Evolutionary conservation across 495 filamentous ascomycete species (phyloP), one percentile per base, ranked within the genome.

Genomic region (Monascus purpureus): DNA sequence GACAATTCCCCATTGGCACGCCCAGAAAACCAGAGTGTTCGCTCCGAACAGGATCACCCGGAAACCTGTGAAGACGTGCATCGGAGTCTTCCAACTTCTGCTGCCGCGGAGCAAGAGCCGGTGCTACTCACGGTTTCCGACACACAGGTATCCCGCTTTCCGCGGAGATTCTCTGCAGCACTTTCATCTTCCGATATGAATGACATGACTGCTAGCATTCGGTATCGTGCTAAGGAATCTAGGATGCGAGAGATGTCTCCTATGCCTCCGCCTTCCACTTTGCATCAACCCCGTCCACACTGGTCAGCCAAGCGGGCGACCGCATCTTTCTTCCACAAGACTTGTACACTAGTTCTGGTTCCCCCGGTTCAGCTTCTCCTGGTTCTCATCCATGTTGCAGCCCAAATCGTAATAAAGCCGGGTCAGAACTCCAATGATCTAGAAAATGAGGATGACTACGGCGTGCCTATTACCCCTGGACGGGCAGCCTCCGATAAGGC

Each of bases 321-420:
- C 1, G 59, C 69, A 7, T 69, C 72, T 0, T 66, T 93, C 15
- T 60, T 92, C 12, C 69, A 77, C 17, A 84, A 80, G 52, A 84
- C 82, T 0, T 75, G 72, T 46, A 70, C 80, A 13, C 62, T 90
- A 3, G 60, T 92, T 1, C 55, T 92, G 16, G 70, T 78, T 1
- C 83, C 84, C 6, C 83, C 85, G 0, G 67, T 75, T 14, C 71
- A 82, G 37, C 65, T 93, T 6, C 64, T 93, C 22, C 63, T 72
- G 6, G 54, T 90, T 25, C 81, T 93, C 63, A 64, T 93, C 6
- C 72, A 72, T 31, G 80, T 93, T 17, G 82, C 85, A 2, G 74
- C 80, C 0, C 72, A 69, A 23, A 81, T 92, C 38, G 67, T 72
- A 0, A 70, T 75, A 13, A 80, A 75, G 3, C 53, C 58, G 2